These are phyloP conservation scores for Silene latifolia DNA, from an alignment of 148 eudicot genomes.

Conservation along the genomic window DNA sequence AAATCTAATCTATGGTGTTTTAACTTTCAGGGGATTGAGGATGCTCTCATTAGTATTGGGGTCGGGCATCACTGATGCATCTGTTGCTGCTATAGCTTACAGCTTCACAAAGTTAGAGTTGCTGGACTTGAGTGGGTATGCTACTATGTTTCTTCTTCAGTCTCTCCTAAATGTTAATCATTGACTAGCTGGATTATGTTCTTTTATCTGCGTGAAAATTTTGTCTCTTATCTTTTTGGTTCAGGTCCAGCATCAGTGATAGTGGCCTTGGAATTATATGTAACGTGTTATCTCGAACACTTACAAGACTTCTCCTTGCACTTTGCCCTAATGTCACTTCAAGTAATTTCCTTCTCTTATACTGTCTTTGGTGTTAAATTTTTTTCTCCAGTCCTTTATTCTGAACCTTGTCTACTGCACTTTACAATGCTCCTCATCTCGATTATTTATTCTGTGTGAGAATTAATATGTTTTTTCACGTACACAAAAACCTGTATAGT, in stretches of 20 bases:
- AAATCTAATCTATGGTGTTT: conserved; percentile 2
- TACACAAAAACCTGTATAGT: too few relatives aligned
- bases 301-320: conserved; percentile 75
- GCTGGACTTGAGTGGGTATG: conserved; percentile 94
- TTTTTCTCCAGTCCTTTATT: background rate
- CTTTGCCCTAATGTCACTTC: conserved; percentile 89
- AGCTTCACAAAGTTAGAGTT: conserved; percentile 74
- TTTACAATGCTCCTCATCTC: too few relatives aligned
- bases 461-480: too few relatives aligned
- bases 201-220: conserved; percentile 6
- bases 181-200: conserved; percentile 1
- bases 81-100: conserved; percentile 89
- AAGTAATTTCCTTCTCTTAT: conserved; percentile 46
- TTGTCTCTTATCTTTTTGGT: conserved; percentile 6
- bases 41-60: conserved; percentile 88
- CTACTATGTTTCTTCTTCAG: conserved; percentile 21
- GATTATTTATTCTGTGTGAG: too few relatives aligned
- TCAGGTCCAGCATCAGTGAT: conserved; percentile 89
- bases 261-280: conserved; percentile 92
- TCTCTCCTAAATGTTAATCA: background rate
- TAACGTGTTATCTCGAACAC: conserved; percentile 72
- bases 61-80: conserved; percentile 82
- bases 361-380: background rate
- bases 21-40: conserved; percentile 57
- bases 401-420: too few relatives aligned